Conservation (phyloP, 352 stramenopile genomes). For the Phytopythium sindhum region DNA sequence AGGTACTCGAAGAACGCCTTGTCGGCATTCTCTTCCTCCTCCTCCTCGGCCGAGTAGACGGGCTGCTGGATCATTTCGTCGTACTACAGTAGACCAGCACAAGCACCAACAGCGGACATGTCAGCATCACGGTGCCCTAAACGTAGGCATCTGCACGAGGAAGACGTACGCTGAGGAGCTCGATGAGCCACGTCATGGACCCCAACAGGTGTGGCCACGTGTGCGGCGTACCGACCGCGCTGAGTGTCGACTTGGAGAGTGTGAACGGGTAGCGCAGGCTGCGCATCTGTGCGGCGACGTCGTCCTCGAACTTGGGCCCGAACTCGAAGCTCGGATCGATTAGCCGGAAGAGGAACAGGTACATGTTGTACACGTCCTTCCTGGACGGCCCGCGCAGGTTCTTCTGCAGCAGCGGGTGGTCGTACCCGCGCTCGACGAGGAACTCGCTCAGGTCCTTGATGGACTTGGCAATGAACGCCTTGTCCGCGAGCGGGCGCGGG, state of each 20-base stretch:
- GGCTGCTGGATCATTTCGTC: conserved; percentile 69
- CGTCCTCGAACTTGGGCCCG: conserved; percentile 71
- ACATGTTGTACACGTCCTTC: conserved; percentile 97
- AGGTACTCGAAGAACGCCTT: conserved; percentile 96
- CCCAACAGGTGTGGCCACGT: conserved; percentile 96
- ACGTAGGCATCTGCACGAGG: not conserved
- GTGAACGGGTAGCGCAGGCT: conserved; percentile 92
- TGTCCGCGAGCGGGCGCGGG: conserved; percentile 87
- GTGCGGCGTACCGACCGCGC: conserved; percentile 92
- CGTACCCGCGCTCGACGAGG: conserved; percentile 89
- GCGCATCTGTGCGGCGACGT: conserved; percentile 67
- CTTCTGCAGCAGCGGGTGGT: conserved; percentile 89
- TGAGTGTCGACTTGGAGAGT: conserved; percentile 95
- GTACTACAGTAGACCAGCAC: conserved; percentile 62
- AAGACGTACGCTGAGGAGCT: conserved; percentile 85
- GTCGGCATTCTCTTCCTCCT: conserved; percentile 76
- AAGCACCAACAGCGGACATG: conserved; percentile 1
- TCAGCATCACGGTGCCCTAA: conserved; percentile 9
- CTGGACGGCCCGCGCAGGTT: conserved; percentile 92
- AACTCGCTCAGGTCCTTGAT: conserved; percentile 94
- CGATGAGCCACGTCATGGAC: conserved; percentile 96
- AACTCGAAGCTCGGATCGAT: conserved; percentile 92
- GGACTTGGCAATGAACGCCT: conserved; percentile 89
- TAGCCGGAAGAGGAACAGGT: conserved; percentile 95
- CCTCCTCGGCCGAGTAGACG: conserved; percentile 48